These are phyloP conservation scores for Scedosporium aurantiacum DNA, from an alignment of 2,329 filamentous ascomycete genomes.

Conservation along the genomic window DNA sequence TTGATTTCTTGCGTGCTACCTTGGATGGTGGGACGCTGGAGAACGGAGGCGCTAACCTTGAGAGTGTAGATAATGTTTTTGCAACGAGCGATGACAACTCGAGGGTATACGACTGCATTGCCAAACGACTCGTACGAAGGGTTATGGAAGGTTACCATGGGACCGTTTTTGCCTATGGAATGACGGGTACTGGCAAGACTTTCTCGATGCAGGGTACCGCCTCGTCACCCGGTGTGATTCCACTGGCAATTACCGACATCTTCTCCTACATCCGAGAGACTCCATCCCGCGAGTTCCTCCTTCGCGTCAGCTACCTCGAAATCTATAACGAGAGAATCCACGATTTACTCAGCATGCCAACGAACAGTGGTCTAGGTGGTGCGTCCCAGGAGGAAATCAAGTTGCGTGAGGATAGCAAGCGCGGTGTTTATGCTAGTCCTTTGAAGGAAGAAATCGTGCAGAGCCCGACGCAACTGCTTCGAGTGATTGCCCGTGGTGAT, in stretches of 20 bases:
- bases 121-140: slow-evolving; percentile 84
- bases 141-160: slow-evolving; percentile 99
- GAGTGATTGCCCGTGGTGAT: slow-evolving; percentile 91
- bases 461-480: slow-evolving; percentile 85
- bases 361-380: slow-evolving; percentile 41
- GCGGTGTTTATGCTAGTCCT: slow-evolving; percentile 91
- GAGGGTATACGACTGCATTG: slow-evolving; percentile 85
- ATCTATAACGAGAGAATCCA: slow-evolving; percentile 99
- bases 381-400: slow-evolving; percentile 84
- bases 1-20: neutral
- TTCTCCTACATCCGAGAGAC: slow-evolving; percentile 99
- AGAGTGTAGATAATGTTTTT: slow-evolving; percentile 78
- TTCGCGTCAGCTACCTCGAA: slow-evolving; percentile 94
- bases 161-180: slow-evolving; percentile 96
- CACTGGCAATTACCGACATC: slow-evolving; percentile 93
- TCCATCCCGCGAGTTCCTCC: slow-evolving; percentile 81
- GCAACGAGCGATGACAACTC: slow-evolving; percentile 87
- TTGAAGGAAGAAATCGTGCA: slow-evolving; percentile 98
- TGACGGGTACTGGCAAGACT: slow-evolving; percentile 98
- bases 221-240: slow-evolving; percentile 90
- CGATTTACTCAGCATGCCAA: slow-evolving; percentile 73
- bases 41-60: no score
- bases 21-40: neutral
- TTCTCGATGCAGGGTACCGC: slow-evolving; percentile 99
- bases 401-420: slow-evolving; percentile 87